These are phyloP conservation scores for Plectranthus barbatus DNA, from an alignment of 257 asterid species.

Conservation along the genomic window DNA sequence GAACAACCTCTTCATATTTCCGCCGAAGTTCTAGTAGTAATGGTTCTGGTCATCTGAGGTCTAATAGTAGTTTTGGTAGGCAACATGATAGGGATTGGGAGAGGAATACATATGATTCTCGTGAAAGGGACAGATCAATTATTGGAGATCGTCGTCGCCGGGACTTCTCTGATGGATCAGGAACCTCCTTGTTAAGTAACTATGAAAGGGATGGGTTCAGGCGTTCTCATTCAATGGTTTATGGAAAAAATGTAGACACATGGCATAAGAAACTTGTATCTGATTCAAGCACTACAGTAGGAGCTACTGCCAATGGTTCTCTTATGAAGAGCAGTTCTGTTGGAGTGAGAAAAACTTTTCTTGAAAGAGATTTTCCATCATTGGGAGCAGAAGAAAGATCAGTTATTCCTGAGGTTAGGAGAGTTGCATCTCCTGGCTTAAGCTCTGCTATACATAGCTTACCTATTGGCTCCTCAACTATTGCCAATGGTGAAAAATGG, in stretches of 20 bases:
- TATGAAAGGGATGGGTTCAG: conserved; percentile 27
- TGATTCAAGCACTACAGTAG: conserved; percentile 11
- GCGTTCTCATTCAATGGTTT: conserved; percentile 41
- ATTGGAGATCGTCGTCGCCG: conserved; percentile 24
- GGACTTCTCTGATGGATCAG: conserved; percentile 25
- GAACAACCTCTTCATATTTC: conserved; percentile 42
- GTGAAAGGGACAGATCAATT: conserved; percentile 31
- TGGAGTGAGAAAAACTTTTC: conserved; percentile 29
- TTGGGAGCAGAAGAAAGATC: conserved; percentile 51
- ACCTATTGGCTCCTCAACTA: conserved; percentile 36
- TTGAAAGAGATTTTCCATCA: conserved; percentile 59
- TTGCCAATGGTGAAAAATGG: conserved; percentile 57
- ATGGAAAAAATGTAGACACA: conserved; percentile 31
- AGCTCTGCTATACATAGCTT: conserved; percentile 44
- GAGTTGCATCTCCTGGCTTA: conserved; percentile 66
- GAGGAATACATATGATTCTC: conserved; percentile 37
- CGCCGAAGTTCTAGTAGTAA: conserved; percentile 60
- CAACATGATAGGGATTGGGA: conserved; percentile 49
- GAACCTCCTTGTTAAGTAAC: conserved; percentile 20
- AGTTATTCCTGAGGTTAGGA: conserved; percentile 40
- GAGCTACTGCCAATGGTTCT: conserved; percentile 19
- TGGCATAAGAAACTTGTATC: conserved; percentile 31
- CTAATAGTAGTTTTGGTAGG: conserved; percentile 55
- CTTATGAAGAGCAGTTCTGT: conserved; percentile 24
- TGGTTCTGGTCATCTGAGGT: conserved; percentile 41